Evolutionary conservation across 2,329 filamentous ascomycete species (phyloP).

Genomic region (Triangularia verruculosa): DNA sequence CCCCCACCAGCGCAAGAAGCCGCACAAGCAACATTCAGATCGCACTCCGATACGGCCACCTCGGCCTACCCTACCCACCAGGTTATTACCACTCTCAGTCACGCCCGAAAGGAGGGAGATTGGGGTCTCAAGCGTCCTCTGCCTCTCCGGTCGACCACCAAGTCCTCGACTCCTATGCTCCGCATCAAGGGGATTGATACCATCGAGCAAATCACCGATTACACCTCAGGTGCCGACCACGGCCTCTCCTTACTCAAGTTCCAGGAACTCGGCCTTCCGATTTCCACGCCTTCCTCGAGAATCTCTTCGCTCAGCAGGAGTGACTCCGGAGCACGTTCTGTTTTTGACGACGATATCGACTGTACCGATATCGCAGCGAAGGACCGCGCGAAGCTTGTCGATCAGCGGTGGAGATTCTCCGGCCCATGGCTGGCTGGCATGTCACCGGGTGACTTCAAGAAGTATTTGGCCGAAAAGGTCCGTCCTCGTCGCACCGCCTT

Average conservation of each 20-base stretch:
- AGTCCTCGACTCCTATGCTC: conserved; percentile 70
- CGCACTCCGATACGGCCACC: conserved; percentile 67
- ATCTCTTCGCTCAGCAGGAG: conserved; percentile 6
- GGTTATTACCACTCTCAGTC: conserved; percentile 72
- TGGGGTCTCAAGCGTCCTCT: conserved; percentile 90
- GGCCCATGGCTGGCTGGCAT: conserved; percentile 66
- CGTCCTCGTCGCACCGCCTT: conserved; percentile 54
- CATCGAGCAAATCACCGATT: conserved; percentile 85
- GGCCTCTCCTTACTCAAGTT: conserved; percentile 79
- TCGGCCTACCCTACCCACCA: conserved; percentile 76
- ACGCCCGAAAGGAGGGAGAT: conserved; percentile 73
- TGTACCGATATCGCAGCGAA: conserved; percentile 43
- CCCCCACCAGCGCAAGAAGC: conserved; percentile 55
- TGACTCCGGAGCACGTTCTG: conserved; percentile 40
- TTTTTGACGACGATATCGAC: conserved; percentile 59
- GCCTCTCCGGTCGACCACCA: conserved; percentile 70
- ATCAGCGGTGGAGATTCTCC: conserved; percentile 62
- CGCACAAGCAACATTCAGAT: conserved; percentile 39
- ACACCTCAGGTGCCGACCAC: conserved; percentile 78
- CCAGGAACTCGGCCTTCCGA: conserved; percentile 73
- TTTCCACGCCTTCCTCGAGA: conserved; percentile 47
- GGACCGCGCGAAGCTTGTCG: conserved; percentile 36
- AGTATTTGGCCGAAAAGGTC: conserved; percentile 54
- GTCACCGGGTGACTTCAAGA: conserved; percentile 57
- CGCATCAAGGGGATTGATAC: conserved; percentile 78